These are phyloP conservation scores for Phytophthora pisi DNA, from an alignment of 352 stramenopile genomes.

Conservation along the genomic window DNA sequence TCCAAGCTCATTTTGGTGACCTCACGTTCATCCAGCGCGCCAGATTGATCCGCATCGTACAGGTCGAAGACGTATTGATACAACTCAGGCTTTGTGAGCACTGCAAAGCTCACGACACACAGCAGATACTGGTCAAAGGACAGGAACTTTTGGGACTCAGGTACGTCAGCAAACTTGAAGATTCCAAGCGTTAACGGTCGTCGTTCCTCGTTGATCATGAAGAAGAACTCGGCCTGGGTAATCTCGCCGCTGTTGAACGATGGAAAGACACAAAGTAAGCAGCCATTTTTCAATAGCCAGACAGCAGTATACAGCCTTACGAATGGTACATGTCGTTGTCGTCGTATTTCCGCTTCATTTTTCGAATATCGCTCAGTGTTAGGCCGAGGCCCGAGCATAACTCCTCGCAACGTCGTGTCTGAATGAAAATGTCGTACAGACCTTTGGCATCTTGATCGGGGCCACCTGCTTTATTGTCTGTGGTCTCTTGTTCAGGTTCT, in stretches of 20 bases:
- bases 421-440: slow-evolving; percentile 58
- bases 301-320: slow-evolving; percentile 36
- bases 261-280: not conserved
- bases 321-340: slow-evolving; percentile 80
- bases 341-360: slow-evolving; percentile 75
- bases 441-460: slow-evolving; percentile 39
- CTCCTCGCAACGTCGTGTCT: slow-evolving; percentile 59
- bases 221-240: slow-evolving; percentile 77
- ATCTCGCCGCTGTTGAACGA: slow-evolving; percentile 57
- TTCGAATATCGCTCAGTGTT: slow-evolving; percentile 58
- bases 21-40: slow-evolving; percentile 63
- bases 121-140: slow-evolving; percentile 72
- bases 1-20: slow-evolving; percentile 70
- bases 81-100: slow-evolving; percentile 67
- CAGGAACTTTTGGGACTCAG: slow-evolving; percentile 54
- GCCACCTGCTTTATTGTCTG: slow-evolving; percentile 8
- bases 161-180: slow-evolving; percentile 49
- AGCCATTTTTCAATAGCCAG: not conserved
- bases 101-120: slow-evolving; percentile 62
- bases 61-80: slow-evolving; percentile 77
- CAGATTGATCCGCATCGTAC: slow-evolving; percentile 66
- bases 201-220: slow-evolving; percentile 69
- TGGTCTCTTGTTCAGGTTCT: not conserved
- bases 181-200: slow-evolving; percentile 61
- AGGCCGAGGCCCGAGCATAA: slow-evolving; percentile 56